These are phyloP conservation scores for Chimonanthus praecox DNA, from an alignment of 164 flowering plant species.

Conservation along the genomic window DNA sequence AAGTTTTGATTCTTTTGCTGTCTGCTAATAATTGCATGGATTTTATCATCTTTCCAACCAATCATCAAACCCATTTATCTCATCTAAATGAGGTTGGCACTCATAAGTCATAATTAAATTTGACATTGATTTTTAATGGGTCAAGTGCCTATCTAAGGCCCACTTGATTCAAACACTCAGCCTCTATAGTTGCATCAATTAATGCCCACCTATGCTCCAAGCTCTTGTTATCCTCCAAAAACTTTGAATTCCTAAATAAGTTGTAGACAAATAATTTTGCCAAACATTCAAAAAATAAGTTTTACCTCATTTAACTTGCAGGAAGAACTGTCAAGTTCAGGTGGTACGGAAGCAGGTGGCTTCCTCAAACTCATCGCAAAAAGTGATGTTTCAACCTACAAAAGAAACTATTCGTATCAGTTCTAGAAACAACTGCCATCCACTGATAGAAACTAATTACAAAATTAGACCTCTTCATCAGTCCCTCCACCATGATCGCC, in stretches of 20 bases:
- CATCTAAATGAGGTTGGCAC: no score
- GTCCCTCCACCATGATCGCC: conserved; percentile 99
- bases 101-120: no score
- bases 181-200: no score
- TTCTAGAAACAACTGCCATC: not conserved
- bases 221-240: not conserved
- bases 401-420: conserved; percentile 12
- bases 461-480: conserved; percentile 71
- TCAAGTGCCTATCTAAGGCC: no score
- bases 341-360: conserved; percentile 35
- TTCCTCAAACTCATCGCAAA: conserved; percentile 78
- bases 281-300: not conserved
- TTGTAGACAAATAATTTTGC: not conserved
- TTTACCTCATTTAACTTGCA: conserved; percentile 58
- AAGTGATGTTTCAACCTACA: conserved; percentile 92
- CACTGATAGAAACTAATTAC: not conserved
- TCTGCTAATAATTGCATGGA: not conserved
- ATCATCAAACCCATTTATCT: no score
- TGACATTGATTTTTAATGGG: no score
- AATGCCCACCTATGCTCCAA: no score
- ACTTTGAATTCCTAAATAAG: not conserved
- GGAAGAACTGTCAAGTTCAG: conserved; percentile 39
- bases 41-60: not conserved
- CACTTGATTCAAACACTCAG: no score
- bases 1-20: not conserved